These are phyloP conservation scores for Podila clonocystis DNA, from an alignment of 192 early-diverging fungal genomes.

Conservation along the genomic window DNA sequence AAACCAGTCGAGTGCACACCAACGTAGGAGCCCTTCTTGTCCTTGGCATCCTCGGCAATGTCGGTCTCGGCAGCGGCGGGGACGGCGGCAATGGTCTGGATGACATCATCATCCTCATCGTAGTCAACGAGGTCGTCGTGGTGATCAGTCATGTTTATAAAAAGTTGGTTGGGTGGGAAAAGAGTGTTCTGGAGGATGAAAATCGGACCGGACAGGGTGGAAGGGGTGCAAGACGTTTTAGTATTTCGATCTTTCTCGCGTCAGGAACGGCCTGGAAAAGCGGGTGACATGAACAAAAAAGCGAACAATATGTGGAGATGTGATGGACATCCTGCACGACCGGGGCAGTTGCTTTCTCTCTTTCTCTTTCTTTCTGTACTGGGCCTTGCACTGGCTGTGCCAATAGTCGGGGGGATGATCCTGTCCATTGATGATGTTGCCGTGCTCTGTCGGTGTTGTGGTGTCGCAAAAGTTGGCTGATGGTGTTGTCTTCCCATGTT, in stretches of 20 bases:
- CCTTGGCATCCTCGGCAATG: slow-evolving; percentile 73
- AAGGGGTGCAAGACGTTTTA: not conserved
- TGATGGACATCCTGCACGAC: not conserved
- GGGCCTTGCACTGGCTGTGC: not conserved
- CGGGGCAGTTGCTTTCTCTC: not conserved
- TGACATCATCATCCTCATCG: slow-evolving; percentile 91
- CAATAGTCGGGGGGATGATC: not conserved
- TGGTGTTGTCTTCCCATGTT: too few relatives aligned
- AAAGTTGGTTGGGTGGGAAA: not conserved
- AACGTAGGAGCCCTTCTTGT: slow-evolving; percentile 98
- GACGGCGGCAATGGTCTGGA: slow-evolving; percentile 65
- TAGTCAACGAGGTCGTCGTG: slow-evolving; percentile 97
- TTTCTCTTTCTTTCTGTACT: not conserved
- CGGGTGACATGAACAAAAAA: slow-evolving; percentile 11
- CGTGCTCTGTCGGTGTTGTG: not conserved
- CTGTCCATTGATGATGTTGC: slow-evolving; percentile 4
- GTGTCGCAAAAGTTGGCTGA: too few relatives aligned
- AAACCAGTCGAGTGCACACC: slow-evolving; percentile 99
- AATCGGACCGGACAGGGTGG: not conserved
- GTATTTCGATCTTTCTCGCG: not conserved
- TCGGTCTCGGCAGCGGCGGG: slow-evolving; percentile 54
- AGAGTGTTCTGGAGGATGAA: not conserved
- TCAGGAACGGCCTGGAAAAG: slow-evolving; percentile 5
- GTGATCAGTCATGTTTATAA: slow-evolving; percentile 61
- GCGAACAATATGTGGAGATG: not conserved